Evolutionary conservation across 1,284 basidiomycete species (phyloP), one percentile per base, ranked within the genome.

Genomic region (Ceratobasidium sp.): DNA sequence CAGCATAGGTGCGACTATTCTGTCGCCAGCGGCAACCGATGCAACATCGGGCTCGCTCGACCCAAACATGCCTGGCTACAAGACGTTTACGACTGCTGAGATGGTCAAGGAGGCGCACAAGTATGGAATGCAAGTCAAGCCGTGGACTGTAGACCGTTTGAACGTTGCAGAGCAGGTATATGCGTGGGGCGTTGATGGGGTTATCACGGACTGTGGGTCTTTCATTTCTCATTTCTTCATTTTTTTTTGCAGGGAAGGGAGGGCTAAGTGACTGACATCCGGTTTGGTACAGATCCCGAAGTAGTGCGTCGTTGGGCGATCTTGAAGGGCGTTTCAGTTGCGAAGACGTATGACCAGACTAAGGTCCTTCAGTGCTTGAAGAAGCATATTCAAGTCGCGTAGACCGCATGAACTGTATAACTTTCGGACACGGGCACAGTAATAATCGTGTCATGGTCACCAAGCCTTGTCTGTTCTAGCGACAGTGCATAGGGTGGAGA

Each of bases 51-150:
- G 87, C 12, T 85, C 84, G 3, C 68, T 82, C 0, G 90, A 92
- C 79, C 88, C 89, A 0, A 82, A 83, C 0, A 83, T 86, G 69
- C 81, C 84, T 0, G 89, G 87, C 1, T 91, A 87, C 80, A 83
- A 88, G 46, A 83, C 89, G 1, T 93, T 94, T 82, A 90, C 90
- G 2, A 93, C 91, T 3, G 84, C 87, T 81, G 87, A 87, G 33
- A 93, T 94, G 93, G 87, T 95, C 46, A 86, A 89, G 57, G 86
- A 87, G 75, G 91, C 93, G 0, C 92, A 93, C 82, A 80, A 86
- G 52, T 86, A 93, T 23, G 91, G 90, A 1, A 82, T 94, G 82
- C 80, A 83, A 17, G 91, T 95, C 68, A 90, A 90, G 80, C 91
- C 92, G 3, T 95, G 91, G 90, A 94, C 93, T 20, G 87, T 91